phyloP scores from a whole-genome alignment of 139 green algal genomes.

The Zygnema circumcarinatum region DNA sequence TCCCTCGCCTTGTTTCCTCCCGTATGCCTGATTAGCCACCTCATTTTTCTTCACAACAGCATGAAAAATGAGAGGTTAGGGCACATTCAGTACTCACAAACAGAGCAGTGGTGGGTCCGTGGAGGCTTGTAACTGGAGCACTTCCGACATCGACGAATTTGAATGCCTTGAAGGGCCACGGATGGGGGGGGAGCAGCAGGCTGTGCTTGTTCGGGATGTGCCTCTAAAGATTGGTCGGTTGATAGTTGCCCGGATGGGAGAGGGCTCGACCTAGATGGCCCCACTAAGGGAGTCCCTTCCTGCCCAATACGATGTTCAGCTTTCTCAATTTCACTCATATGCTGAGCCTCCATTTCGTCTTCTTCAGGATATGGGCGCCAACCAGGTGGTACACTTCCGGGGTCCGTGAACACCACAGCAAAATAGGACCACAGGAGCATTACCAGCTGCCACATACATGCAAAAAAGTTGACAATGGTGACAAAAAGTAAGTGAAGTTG shows the following conservation, averaged over 20 bases:
- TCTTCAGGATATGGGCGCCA: conserved; percentile 88
- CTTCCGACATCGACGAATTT: conserved; percentile 50
- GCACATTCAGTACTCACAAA: conserved; percentile 62
- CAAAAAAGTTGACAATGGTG: conserved; percentile 31
- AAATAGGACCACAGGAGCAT: conserved; percentile 95
- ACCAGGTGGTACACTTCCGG: conserved; percentile 81
- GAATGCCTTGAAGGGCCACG: not conserved
- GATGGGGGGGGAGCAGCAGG: no score
- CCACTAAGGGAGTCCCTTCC: no score
- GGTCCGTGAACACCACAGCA: conserved; percentile 77
- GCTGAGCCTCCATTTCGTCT: conserved; percentile 52
- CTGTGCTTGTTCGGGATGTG: not conserved
- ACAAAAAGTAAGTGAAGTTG: not conserved
- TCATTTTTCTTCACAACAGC: no score
- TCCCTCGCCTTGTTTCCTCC: no score
- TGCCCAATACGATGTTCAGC: no score
- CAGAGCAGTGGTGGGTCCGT: conserved; percentile 89
- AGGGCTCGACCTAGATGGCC: no score
- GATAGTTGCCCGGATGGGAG: no score
- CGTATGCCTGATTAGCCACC: no score
- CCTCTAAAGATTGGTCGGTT: not conserved
- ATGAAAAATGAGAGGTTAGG: no score
- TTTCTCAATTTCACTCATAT: not conserved
- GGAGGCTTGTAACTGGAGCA: conserved; percentile 83
- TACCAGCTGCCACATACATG: conserved; percentile 67